A percentile compares a stretch with the other conserved stretches of the same genome.
Evolutionary conservation across 352 stramenopile species (phyloP).

Genomic region (Phytophthora agathidicida): DNA sequence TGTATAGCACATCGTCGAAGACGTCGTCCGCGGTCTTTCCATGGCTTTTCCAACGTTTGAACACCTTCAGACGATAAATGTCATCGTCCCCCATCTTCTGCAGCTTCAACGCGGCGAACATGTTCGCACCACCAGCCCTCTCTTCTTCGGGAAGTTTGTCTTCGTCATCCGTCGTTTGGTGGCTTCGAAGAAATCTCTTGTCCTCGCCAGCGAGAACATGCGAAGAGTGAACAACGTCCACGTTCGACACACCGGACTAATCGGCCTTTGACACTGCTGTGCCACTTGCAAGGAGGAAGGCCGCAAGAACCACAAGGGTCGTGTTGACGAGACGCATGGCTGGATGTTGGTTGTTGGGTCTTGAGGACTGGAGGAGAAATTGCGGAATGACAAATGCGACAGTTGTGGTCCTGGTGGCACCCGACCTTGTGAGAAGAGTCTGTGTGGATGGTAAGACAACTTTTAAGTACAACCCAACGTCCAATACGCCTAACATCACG

Average conservation of each 20-base stretch:
- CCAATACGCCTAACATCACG: no score
- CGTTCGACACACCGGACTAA: slow-evolving; percentile 3
- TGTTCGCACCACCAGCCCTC: not conserved
- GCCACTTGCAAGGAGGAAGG: slow-evolving; percentile 13
- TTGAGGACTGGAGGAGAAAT: slow-evolving; percentile 7
- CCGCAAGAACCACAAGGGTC: slow-evolving; percentile 10
- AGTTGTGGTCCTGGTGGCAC: no score
- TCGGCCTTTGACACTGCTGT: slow-evolving; percentile 13
- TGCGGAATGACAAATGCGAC: slow-evolving; percentile 4
- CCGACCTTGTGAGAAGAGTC: no score
- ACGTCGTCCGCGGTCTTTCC: not conserved
- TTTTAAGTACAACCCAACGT: no score
- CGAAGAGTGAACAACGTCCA: slow-evolving; percentile 19
- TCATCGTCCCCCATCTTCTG: not conserved
- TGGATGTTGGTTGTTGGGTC: slow-evolving; percentile 9
- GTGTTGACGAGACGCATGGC: slow-evolving; percentile 12
- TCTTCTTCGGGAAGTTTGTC: slow-evolving; percentile 12
- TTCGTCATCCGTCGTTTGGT: slow-evolving; percentile 4
- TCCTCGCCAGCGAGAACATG: slow-evolving; percentile 11
- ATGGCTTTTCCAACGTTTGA: not conserved
- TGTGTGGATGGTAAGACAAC: no score
- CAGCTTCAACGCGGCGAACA: slow-evolving; percentile 2
- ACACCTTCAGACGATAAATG: not conserved
- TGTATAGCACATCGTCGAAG: no score
- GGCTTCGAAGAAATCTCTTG: slow-evolving; percentile 13